Evolutionary conservation across 106 monocot species (phyloP).

Genomic region (Acanthochlamys bracteata): DNA sequence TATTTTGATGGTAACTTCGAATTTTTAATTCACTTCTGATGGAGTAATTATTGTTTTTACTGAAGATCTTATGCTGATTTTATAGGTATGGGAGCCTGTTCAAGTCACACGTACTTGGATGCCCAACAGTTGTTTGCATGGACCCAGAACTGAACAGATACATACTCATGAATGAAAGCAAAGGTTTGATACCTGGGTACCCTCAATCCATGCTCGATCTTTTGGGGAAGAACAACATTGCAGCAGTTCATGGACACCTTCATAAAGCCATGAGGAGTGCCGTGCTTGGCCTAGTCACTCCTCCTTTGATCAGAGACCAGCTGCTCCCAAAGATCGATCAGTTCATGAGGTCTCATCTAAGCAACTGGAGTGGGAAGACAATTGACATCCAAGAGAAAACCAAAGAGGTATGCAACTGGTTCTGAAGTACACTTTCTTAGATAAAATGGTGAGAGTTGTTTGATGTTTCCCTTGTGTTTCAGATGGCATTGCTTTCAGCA

Average conservation of each 20-base stretch:
- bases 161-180: conserved; percentile 79
- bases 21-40: too few relatives aligned
- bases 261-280: conserved; percentile 76
- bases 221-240: conserved; percentile 72
- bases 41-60: too few relatives aligned
- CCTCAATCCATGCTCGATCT: conserved; percentile 92
- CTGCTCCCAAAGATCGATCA: conserved; percentile 72
- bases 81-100: conserved; percentile 79
- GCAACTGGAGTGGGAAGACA: conserved; percentile 30
- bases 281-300: conserved; percentile 56
- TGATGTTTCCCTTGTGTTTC: conserved; percentile 10
- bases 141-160: conserved; percentile 83
- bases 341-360: conserved; percentile 68
- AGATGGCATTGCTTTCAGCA: conserved; percentile 77
- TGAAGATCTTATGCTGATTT: not conserved
- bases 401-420: conserved; percentile 47
- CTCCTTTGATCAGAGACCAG: conserved; percentile 53
- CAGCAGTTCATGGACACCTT: conserved; percentile 72
- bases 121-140: conserved; percentile 90
- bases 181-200: conserved; percentile 84
- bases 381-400: conserved; percentile 84
- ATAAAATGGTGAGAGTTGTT: too few relatives aligned
- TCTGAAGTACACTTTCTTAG: too few relatives aligned
- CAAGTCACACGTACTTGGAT: conserved; percentile 88
- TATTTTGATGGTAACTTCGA: too few relatives aligned